Percentiles rank a stretch among this genome's conserved stretches.
Conservation (phyloP, 2,329 filamentous ascomycete species). For the Chaetomiaceae sp. region DNA sequence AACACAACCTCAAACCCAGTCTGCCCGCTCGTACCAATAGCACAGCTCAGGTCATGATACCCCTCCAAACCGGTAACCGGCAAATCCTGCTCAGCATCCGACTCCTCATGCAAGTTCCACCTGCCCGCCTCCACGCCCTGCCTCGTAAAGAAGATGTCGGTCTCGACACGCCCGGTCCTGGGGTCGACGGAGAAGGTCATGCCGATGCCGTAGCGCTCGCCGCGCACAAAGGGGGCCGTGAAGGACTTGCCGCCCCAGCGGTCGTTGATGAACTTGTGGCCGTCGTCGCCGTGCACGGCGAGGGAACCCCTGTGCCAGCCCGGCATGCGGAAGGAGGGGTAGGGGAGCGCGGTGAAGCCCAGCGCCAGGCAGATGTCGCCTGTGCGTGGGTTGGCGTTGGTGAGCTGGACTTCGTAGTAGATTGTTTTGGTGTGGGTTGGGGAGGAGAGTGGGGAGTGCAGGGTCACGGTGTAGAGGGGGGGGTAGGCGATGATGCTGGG, state of each 20-base stretch:
- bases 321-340: constrained; percentile 71
- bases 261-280: constrained; percentile 71
- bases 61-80: constrained; percentile 65
- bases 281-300: constrained; percentile 77
- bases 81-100: constrained; percentile 57
- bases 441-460: constrained; percentile 51
- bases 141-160: constrained; percentile 65
- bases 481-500: constrained; percentile 57
- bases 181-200: constrained; percentile 50
- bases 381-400: constrained; percentile 34
- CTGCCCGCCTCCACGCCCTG: constrained; percentile 55
- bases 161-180: constrained; percentile 38
- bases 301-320: constrained; percentile 75
- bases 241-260: constrained; percentile 68
- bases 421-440: constrained; percentile 44
- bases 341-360: constrained; percentile 68
- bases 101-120: constrained; percentile 74
- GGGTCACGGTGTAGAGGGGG: constrained; percentile 59
- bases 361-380: constrained; percentile 53
- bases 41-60: constrained; percentile 63
- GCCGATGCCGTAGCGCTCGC: constrained; percentile 66
- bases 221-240: constrained; percentile 55
- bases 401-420: constrained; percentile 67
- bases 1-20: constrained; percentile 65
- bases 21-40: constrained; percentile 66